Base-by-base conservation (phyloP, 768 basidiomycete genomes). In the Macrolepiota dolichaula region DNA sequence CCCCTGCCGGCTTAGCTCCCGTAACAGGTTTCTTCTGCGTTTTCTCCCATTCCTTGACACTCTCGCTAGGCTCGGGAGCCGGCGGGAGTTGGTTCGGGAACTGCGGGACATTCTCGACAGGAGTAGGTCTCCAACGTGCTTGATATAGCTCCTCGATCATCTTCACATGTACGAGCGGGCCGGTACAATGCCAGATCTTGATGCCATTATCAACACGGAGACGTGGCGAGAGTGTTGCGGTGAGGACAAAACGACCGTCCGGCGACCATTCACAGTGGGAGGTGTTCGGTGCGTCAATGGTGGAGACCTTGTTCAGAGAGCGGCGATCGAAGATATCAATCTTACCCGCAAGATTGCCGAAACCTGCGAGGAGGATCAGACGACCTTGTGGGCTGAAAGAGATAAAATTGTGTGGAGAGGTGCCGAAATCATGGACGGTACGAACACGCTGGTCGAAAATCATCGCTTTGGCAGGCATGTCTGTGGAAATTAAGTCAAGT, bases 171-270 rank as follows among this genome's bases (percentile, higher is more conserved):
- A 97, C 70, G n/a, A 98, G 83, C 1, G 86, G 81, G 9, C 97
- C 96, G 0, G 87, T 82, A 72, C 92, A 95, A 72, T 96, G 95
- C 91, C 90, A 98, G 62, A 99, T 81, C 77, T 96, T 97, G 73
- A 98, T 86, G 1, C 96, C 95, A 67, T 98, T 98, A 77, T 99
- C 97, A 62, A 99, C 97, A 40, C 97, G 87, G 52, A 98, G 77
- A 24, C 97, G 86, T 0, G 97, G 97, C 17, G 92, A 95, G n/a
- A 98, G 84, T 0, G 94, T 98, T 2, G 96, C 94, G 7, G 96
- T 98, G 66, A 99, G 79, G 25, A 99, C 83, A 79, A 89, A 96
- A 46, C 91, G 86, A 12, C 96, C 97, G 63, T 94, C 92, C 0
- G 94, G 90, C 13, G 92, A 93, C 96, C 96, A 99, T 70, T 94